A percentile compares a stretch with the other conserved stretches of the same genome.
Conservation (phyloP, 805 yeast species). For the Suhomyces vadensis region DNA sequence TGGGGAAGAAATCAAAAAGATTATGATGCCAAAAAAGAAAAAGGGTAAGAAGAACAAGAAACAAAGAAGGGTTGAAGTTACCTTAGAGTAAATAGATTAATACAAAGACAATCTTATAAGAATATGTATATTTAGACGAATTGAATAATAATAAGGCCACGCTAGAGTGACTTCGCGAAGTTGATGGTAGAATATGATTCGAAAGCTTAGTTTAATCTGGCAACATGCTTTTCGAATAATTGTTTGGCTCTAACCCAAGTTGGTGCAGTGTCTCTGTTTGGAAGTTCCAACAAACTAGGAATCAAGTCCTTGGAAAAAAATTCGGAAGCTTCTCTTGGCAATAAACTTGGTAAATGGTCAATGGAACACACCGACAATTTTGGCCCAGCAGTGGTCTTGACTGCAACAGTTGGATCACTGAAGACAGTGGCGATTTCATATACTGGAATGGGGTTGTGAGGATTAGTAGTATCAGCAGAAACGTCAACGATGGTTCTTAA, state of each 20-base stretch:
- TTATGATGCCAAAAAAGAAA: slow-evolving; percentile 51
- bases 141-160: neutral
- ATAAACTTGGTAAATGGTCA: slow-evolving; percentile 92
- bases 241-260: slow-evolving; percentile 91
- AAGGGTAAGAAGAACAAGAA: slow-evolving; percentile 41
- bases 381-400: slow-evolving; percentile 77
- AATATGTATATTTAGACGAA: neutral
- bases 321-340: slow-evolving; percentile 98
- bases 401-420: slow-evolving; percentile 85
- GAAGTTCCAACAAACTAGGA: slow-evolving; percentile 85
- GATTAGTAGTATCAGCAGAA: slow-evolving; percentile 97
- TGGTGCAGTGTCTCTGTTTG: slow-evolving; percentile 76
- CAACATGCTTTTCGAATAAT: slow-evolving; percentile 81
- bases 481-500: slow-evolving; percentile 95
- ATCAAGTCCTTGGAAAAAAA: slow-evolving; percentile 81
- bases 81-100: slow-evolving; percentile 45
- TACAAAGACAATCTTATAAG: neutral
- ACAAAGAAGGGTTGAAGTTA: slow-evolving; percentile 35
- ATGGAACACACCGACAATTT: slow-evolving; percentile 89
- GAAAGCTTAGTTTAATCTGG: slow-evolving; percentile 48
- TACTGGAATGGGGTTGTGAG: slow-evolving; percentile 96
- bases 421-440: slow-evolving; percentile 88
- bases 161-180: neutral
- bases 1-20: slow-evolving; percentile 62
- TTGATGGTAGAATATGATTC: neutral